phyloP scores from a whole-genome alignment of 352 stramenopile genomes.

The Phytophthora pistaciae region DNA sequence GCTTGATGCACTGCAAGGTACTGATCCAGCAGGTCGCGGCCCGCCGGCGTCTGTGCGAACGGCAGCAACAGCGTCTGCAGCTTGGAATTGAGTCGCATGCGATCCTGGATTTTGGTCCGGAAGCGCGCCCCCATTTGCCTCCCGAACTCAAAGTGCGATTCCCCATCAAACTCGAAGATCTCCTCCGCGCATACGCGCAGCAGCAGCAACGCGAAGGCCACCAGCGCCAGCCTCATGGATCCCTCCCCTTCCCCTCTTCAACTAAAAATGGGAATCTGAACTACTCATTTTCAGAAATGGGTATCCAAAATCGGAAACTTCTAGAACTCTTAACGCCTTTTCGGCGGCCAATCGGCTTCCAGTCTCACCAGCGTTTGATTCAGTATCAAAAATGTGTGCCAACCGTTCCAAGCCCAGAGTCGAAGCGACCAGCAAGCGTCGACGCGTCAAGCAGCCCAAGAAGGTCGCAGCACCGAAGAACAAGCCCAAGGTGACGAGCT shows the following conservation, averaged over 20 bases:
- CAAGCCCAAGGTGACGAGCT: not conserved
- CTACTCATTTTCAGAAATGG: too few species aligned
- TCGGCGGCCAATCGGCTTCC: constrained; percentile 12
- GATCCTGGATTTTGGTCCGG: constrained; percentile 54
- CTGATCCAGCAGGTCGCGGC: constrained; percentile 45
- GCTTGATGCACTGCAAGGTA: constrained; percentile 58
- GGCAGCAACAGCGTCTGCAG: constrained; percentile 70
- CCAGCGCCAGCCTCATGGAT: not conserved
- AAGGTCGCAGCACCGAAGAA: constrained; percentile 7
- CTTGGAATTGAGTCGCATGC: constrained; percentile 51
- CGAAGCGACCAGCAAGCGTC: constrained; percentile 19
- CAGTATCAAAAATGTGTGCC: constrained; percentile 27
- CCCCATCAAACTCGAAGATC: constrained; percentile 61
- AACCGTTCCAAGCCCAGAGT: constrained; percentile 17
- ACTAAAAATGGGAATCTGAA: not conserved
- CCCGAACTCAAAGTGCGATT: constrained; percentile 76
- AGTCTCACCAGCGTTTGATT: not conserved
- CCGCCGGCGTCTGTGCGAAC: constrained; percentile 50
- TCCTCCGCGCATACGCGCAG: constrained; percentile 39
- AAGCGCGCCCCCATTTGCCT: constrained; percentile 58
- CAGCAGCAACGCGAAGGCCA: not conserved
- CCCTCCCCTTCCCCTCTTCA: not conserved
- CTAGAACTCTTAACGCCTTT: constrained; percentile 19
- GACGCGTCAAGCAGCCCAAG: not conserved
- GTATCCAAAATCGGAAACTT: constrained; percentile 13